phyloP scores from a whole-genome alignment of 495 filamentous ascomycete genomes.

The Acidiella bohemica region DNA sequence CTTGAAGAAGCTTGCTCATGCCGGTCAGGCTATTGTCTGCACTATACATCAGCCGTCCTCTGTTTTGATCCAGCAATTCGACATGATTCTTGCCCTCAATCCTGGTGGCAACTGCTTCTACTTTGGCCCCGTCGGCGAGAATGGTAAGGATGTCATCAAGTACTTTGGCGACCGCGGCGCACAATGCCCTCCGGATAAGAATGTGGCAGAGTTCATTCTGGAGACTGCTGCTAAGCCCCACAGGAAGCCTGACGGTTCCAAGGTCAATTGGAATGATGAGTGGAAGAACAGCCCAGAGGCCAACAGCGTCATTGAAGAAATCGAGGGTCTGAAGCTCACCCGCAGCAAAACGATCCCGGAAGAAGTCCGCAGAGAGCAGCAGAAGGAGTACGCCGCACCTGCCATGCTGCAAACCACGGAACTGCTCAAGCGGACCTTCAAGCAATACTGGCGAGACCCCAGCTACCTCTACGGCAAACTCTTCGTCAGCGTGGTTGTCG shows the following conservation, averaged over 20 bases:
- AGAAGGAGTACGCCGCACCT: slow-evolving; percentile 52
- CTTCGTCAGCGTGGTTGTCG: slow-evolving; percentile 54
- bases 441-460: slow-evolving; percentile 55
- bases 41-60: slow-evolving; percentile 72
- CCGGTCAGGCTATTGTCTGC: slow-evolving; percentile 64
- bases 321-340: slow-evolving; percentile 43
- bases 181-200: slow-evolving; percentile 48
- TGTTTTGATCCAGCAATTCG: slow-evolving; percentile 61
- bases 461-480: slow-evolving; percentile 66
- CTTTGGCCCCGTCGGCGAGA: slow-evolving; percentile 56
- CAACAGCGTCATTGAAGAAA: slow-evolving; percentile 41
- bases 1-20: slow-evolving; percentile 65
- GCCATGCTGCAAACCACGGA: slow-evolving; percentile 43
- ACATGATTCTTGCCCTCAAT: slow-evolving; percentile 59
- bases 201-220: slow-evolving; percentile 76
- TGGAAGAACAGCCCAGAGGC: slow-evolving; percentile 51
- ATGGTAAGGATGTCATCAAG: slow-evolving; percentile 46
- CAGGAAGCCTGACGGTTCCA: slow-evolving; percentile 37
- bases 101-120: slow-evolving; percentile 61
- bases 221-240: slow-evolving; percentile 58
- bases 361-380: slow-evolving; percentile 25
- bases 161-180: slow-evolving; percentile 54
- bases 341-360: slow-evolving; percentile 37
- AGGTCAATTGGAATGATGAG: slow-evolving; percentile 56
- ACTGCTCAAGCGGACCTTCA: slow-evolving; percentile 53